phyloP scores from a whole-genome alignment of 2,329 filamentous ascomycete species.

The Fusarium cyanostomum region DNA sequence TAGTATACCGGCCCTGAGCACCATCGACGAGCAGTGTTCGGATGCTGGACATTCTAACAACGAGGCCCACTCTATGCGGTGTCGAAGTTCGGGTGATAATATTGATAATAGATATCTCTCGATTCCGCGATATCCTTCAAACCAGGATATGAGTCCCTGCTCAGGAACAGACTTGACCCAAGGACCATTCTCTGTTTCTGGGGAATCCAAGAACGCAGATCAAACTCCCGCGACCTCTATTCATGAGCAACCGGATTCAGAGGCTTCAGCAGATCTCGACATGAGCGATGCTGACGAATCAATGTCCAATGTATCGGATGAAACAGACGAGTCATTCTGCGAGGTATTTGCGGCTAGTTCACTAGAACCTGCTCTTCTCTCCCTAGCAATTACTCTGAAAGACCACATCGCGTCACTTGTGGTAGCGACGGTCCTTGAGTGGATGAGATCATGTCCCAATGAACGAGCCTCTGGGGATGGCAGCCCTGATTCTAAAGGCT shows the following conservation, averaged over 20 bases:
- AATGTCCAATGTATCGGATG: constrained; percentile 13
- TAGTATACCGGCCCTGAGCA: constrained; percentile 8
- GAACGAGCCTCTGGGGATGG: not conserved
- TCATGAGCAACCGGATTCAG: not conserved
- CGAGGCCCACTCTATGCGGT: not conserved
- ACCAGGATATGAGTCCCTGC: not conserved
- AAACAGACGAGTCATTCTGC: constrained; percentile 24
- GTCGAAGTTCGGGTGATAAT: not conserved
- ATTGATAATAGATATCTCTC: not conserved
- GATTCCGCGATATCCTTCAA: not conserved
- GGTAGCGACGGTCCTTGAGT: constrained; percentile 4
- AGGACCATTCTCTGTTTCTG: too few species aligned
- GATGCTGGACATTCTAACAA: constrained; percentile 14
- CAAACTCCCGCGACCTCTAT: constrained; percentile 15
- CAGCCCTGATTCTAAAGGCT: not conserved
- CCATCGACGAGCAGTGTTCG: constrained; percentile 19
- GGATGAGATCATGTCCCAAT: constrained; percentile 12
- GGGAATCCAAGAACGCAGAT: too few species aligned
- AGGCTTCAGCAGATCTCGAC: not conserved
- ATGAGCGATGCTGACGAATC: constrained; percentile 20
- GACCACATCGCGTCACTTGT: constrained; percentile 12
- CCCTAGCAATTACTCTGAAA: constrained; percentile 8
- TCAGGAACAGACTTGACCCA: not conserved
- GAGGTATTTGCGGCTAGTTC: constrained; percentile 19
- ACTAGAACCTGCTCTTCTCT: constrained; percentile 9